Percentiles rank a stretch among this genome's conserved stretches.
Conservation (phyloP, 192 early-diverging fungal genomes). For the Backusella circina region DNA sequence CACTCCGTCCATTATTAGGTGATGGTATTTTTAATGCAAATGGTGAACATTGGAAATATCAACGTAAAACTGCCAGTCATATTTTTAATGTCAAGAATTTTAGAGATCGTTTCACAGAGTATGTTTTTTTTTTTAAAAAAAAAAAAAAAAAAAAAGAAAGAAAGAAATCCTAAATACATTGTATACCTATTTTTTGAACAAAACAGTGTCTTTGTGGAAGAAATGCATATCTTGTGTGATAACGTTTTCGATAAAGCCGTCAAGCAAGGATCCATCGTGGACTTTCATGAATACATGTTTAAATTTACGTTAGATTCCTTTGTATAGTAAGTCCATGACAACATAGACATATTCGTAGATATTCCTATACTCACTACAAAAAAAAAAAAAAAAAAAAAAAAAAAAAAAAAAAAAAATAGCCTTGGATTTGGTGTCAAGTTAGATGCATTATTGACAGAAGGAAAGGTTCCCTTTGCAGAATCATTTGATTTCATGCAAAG, state of each 20-base stretch:
- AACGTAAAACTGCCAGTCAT: constrained; percentile 46
- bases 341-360: not conserved
- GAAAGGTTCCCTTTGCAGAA: constrained; percentile 41
- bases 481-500: constrained; percentile 52
- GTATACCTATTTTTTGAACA: not conserved
- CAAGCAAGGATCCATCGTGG: constrained; percentile 26
- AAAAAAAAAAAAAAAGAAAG: not conserved
- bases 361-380: not conserved
- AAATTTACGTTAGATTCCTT: constrained; percentile 43
- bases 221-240: constrained; percentile 13
- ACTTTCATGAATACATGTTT: constrained; percentile 46
- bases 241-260: constrained; percentile 17
- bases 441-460: constrained; percentile 33
- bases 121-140: not conserved
- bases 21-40: constrained; percentile 69
- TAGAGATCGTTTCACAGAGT: constrained; percentile 31
- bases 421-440: constrained; percentile 49
- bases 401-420: not conserved
- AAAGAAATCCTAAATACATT: not conserved
- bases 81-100: constrained; percentile 35
- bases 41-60: constrained; percentile 54
- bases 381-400: too few species aligned
- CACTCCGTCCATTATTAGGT: constrained; percentile 49
- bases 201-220: constrained; percentile 22
- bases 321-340: constrained; percentile 22